Percentiles rank a stretch among this genome's conserved stretches.
Conservation (phyloP, 768 basidiomycete genomes). For the Pulveroboletus frians region DNA sequence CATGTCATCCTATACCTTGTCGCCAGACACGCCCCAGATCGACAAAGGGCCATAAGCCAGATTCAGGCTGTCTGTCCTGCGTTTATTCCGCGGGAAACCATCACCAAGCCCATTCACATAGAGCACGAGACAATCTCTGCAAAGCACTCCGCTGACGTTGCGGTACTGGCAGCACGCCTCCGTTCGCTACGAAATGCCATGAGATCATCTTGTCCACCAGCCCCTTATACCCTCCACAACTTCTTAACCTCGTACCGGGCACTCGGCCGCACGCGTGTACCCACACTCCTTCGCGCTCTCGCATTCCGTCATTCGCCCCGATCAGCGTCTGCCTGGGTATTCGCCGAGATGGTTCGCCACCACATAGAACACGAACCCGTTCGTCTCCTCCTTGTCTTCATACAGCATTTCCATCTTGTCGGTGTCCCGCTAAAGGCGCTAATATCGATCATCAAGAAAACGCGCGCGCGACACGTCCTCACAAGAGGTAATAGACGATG, state of each 20-base stretch:
- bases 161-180: conserved; percentile 14
- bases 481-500: neutral
- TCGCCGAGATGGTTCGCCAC: conserved; percentile 29
- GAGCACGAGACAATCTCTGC: neutral
- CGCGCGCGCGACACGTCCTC: conserved; percentile 4
- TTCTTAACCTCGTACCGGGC: conserved; percentile 22
- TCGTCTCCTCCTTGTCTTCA: conserved; percentile 39
- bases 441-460: conserved; percentile 10
- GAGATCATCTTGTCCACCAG: conserved; percentile 18
- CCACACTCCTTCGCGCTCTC: conserved; percentile 15
- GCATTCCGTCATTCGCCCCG: conserved; percentile 23
- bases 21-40: conserved; percentile 23
- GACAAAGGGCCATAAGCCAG: neutral
- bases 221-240: conserved; percentile 13
- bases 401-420: conserved; percentile 44
- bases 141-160: conserved; percentile 3
- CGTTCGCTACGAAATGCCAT: conserved; percentile 25
- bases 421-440: conserved; percentile 45
- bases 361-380: conserved; percentile 14
- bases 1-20: conserved; percentile 33
- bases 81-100: conserved; percentile 2
- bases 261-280: conserved; percentile 17
- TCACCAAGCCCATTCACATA: neutral
- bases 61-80: conserved; percentile 14
- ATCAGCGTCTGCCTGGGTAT: conserved; percentile 23